phyloP scores from a whole-genome alignment of 2,329 filamentous ascomycete species.

The Beauveria brongniartii region DNA sequence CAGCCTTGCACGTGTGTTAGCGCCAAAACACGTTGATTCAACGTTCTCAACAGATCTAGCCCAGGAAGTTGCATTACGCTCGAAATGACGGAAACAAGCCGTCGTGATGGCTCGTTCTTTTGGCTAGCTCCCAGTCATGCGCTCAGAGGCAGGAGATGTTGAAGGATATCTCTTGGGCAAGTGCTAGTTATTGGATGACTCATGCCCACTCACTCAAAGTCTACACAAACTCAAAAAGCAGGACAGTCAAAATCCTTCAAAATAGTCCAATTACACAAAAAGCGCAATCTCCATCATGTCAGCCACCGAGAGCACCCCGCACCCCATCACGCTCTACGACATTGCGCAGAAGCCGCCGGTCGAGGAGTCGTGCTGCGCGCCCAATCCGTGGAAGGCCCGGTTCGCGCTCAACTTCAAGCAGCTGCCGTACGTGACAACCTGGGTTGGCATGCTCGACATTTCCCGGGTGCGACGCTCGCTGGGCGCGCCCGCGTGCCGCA shows the following conservation, averaged over 20 bases:
- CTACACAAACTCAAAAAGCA: not conserved
- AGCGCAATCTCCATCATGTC: not conserved
- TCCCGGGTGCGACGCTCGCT: conserved; percentile 37
- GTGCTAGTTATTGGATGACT: not conserved
- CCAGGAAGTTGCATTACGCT: no score
- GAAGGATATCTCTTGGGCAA: not conserved
- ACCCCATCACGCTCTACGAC: conserved; percentile 31
- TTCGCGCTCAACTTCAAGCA: conserved; percentile 35
- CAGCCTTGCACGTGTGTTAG: conserved; percentile 6
- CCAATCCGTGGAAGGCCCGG: conserved; percentile 27
- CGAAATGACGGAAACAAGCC: not conserved
- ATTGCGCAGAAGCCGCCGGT: conserved; percentile 29
- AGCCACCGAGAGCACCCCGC: not conserved
- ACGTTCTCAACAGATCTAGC: not conserved
- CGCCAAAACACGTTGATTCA: not conserved
- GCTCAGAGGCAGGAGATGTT: no score
- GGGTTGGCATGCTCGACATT: conserved; percentile 47
- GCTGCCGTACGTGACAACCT: conserved; percentile 29
- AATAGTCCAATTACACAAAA: not conserved
- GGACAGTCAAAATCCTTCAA: not conserved
- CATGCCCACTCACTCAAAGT: not conserved
- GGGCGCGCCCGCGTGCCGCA: conserved; percentile 40
- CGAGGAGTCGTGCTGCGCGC: conserved; percentile 17
- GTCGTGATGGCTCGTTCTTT: no score
- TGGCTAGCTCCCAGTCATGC: no score